phyloP scores from a whole-genome alignment of 768 basidiomycete genomes.

The Clavaria fumosa region DNA sequence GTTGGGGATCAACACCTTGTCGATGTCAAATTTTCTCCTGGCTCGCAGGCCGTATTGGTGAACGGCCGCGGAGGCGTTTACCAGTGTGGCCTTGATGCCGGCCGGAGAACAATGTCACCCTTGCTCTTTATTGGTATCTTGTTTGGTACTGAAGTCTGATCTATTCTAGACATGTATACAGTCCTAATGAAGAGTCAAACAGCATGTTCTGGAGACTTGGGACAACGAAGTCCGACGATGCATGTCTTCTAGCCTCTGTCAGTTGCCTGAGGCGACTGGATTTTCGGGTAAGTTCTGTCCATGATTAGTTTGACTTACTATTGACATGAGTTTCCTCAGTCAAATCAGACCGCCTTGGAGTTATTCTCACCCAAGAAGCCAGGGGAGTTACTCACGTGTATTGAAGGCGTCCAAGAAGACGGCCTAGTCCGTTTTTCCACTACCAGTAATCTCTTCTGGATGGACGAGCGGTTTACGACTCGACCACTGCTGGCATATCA shows the following conservation, averaged over 20 bases:
- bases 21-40: slow-evolving; percentile 30
- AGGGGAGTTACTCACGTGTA: slow-evolving; percentile 34
- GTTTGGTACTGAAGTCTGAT: slow-evolving; percentile 1
- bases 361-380: slow-evolving; percentile 23
- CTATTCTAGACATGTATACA: slow-evolving; percentile 13
- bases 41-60: slow-evolving; percentile 24
- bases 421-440: slow-evolving; percentile 39
- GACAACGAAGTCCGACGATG: slow-evolving; percentile 18
- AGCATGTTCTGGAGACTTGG: slow-evolving; percentile 41
- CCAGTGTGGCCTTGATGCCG: slow-evolving; percentile 23
- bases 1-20: slow-evolving; percentile 26
- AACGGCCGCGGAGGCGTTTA: slow-evolving; percentile 41
- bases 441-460: slow-evolving; percentile 51
- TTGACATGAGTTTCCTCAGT: slow-evolving; percentile 17
- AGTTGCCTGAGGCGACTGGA: slow-evolving; percentile 32
- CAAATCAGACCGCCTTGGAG: slow-evolving; percentile 12
- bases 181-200: slow-evolving; percentile 6
- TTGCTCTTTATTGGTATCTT: not conserved
- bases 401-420: slow-evolving; percentile 29
- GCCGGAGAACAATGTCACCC: slow-evolving; percentile 27
- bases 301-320: slow-evolving; percentile 2
- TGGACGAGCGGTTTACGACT: slow-evolving; percentile 44
- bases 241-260: slow-evolving; percentile 34
- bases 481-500: slow-evolving; percentile 45
- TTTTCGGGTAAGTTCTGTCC: slow-evolving; percentile 31